Evolutionary conservation across 139 green algal species (phyloP).

Genomic region (Chlamydomonas incerta): DNA sequence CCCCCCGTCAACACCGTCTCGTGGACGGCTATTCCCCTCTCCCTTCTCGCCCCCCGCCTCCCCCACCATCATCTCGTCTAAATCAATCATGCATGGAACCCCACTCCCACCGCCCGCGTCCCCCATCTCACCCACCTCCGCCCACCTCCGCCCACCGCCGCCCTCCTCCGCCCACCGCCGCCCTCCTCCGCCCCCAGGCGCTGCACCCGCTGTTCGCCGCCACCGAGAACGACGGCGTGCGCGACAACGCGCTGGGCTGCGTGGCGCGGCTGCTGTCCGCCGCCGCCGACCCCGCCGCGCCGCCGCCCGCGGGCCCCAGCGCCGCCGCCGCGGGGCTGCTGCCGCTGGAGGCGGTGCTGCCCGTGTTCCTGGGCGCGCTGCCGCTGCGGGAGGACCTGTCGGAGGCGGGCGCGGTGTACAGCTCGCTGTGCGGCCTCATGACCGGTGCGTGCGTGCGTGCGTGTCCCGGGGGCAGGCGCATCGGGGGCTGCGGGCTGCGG

Average conservation of each 20-base stretch:
- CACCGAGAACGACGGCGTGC: conserved; percentile 56
- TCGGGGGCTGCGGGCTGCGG: too few species aligned
- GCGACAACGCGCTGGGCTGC: conserved; percentile 81
- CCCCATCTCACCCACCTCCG: too few species aligned
- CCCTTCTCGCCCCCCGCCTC: too few species aligned
- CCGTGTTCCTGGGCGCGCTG: conserved; percentile 68
- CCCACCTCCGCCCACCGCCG: too few species aligned
- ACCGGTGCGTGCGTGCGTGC: not conserved
- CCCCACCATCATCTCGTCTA: too few species aligned
- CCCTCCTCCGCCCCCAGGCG: conserved; percentile 28
- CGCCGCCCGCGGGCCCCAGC: too few species aligned
- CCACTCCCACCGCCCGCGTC: too few species aligned
- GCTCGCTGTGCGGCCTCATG: conserved; percentile 49
- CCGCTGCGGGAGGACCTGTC: conserved; percentile 65
- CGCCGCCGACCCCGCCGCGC: not conserved
- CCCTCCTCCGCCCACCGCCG: not conserved
- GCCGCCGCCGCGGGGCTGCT: not conserved
- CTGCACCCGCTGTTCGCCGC: conserved; percentile 76
- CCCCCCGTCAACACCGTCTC: too few species aligned
- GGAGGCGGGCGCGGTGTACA: conserved; percentile 50
- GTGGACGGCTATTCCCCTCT: too few species aligned
- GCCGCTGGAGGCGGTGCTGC: conserved; percentile 59
- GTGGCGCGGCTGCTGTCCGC: conserved; percentile 71
- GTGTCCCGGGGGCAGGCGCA: too few species aligned
- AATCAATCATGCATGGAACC: too few species aligned